Base-by-base conservation (phyloP, 1,139 yeast species). In the Arxiozyma bovina region DNA sequence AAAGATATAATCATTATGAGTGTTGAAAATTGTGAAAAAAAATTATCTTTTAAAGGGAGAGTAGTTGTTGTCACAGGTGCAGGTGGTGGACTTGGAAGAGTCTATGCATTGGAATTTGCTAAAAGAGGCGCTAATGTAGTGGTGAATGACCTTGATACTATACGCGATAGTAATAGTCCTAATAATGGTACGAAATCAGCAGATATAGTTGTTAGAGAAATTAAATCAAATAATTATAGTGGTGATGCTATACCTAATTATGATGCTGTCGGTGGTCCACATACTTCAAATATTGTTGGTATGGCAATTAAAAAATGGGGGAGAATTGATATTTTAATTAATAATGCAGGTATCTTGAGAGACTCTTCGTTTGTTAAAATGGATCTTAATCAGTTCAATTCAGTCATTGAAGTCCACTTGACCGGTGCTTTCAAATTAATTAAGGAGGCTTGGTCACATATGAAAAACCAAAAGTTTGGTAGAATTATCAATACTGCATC, bases 11-110 rank as follows among this genome's bases (percentile, higher is more conserved):
- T 18, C 41, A 27, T n/a, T 23, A 40, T 43, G 46, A 38, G 50
- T 48, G 38, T 12, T 15, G 17, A 30, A n/a, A 27, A 20, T 12
- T 38, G 45, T 38, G 18, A 21, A 17, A 30, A 45, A 17, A 40
- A 23, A 17, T 49, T 60, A 38, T 54, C 57, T 12, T 88, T 83
- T 66, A 85, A 87, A 64, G 89, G 83, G 66, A 83, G 86, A 70
- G 97, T 90, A 52, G 97, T 89, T 42, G 81, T 90, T 60, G 83
- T 93, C 70, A 93, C 98, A 56, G 99, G 98, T 50, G 95, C 97
- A 52, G 99, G 99, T 61, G 98, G 97, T 64, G 99, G 98, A 45
- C 80, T 93, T 53, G 99, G 99, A 45, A 86, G 79, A 68, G 83
- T 83, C 53, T 93, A 93, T 72, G 96, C 97, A 23, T 74, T 88